These are phyloP conservation scores for Reutealis trisperma DNA, from an alignment of 345 rosid species.

Conservation along the genomic window DNA sequence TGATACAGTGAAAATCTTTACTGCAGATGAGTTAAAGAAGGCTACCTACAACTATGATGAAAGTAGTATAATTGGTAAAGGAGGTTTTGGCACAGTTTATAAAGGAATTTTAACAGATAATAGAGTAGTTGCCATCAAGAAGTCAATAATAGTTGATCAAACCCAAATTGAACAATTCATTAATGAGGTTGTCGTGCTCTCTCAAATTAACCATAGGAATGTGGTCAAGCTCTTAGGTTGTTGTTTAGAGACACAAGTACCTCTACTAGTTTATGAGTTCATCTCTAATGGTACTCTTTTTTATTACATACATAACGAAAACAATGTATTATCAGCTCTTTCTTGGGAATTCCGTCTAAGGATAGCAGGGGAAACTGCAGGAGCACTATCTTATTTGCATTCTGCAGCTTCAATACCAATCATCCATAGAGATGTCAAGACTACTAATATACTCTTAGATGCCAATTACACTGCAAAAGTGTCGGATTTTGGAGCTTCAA, in stretches of 20 bases:
- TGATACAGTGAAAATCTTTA: background rate
- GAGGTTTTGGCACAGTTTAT: background rate
- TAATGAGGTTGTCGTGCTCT: background rate
- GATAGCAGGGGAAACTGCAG: slow-evolving; percentile 40
- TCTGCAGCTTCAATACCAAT: slow-evolving; percentile 37
- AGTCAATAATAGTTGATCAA: slow-evolving; percentile 13
- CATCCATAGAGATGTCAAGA: slow-evolving; percentile 49
- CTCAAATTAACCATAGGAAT: background rate
- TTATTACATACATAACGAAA: background rate
- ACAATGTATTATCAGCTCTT: background rate
- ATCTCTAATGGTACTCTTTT: background rate
- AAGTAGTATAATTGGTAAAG: background rate
- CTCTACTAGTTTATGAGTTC: background rate
- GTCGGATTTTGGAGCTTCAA: slow-evolving; percentile 55
- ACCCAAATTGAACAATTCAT: slow-evolving; percentile 32
- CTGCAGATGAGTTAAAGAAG: slow-evolving; percentile 18
- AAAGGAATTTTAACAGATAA: slow-evolving; percentile 23
- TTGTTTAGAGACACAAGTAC: background rate
- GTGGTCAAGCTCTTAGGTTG: background rate
- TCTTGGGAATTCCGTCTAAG: slow-evolving; percentile 40
- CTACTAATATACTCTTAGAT: slow-evolving; percentile 48
- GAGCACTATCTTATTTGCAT: slow-evolving; percentile 38
- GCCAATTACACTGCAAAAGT: slow-evolving; percentile 43
- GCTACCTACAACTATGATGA: slow-evolving; percentile 32
- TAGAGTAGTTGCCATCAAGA: slow-evolving; percentile 28